Evolutionary conservation across 202 grass and related monocot genomes (phyloP), one percentile per base, ranked within the genome.

Genomic region (Elaeis oleifera): DNA sequence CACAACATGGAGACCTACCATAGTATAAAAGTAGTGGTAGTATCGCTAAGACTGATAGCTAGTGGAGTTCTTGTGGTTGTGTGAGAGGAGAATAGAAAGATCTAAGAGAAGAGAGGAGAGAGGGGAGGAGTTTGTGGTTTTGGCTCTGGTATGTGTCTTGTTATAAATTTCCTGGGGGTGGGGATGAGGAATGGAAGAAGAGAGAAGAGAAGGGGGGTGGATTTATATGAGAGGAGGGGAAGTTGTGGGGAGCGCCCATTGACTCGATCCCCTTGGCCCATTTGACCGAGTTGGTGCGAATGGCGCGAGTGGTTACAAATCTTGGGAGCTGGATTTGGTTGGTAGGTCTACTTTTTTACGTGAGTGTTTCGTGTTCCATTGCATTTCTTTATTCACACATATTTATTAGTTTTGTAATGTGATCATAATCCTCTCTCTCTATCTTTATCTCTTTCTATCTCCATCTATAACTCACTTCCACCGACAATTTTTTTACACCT

Each of bases 281-380:
- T 81, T 88, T 90, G 85, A 90, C 90, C 50, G 80, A 76, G 83
- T 95, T 75, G 77, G 83, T 77, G 72, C 65, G 15, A 69, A 39
- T 32, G 18, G 63, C 22, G 68, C 23, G 78, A 67, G 88, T 76
- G 62, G 79, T 78, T 70, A 52, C 59, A 52, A 60, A 83, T 61
- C 69, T 71, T 73, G 63, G 69, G 70, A 20, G 63, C 67, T 64
- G 78, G 76, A 79, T 77, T 81, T 66, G 83, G 80, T 81, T 64
- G 78, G 77, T 79, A 61, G 67, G 56, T 72, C 54, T 59, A 51
- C 74, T 65, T 76, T 20, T 20, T 67, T 79, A 51, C 73, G 66
- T 27, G 64, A 82, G 44, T 52, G 67, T 71, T 69, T 53, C 65
- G 64, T 66, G 77, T 68, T 51, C 62, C 69, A 71, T 65, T 64